Evolutionary conservation across 2,329 filamentous ascomycete species (phyloP).

Genomic region (Claviceps quebecensis): DNA sequence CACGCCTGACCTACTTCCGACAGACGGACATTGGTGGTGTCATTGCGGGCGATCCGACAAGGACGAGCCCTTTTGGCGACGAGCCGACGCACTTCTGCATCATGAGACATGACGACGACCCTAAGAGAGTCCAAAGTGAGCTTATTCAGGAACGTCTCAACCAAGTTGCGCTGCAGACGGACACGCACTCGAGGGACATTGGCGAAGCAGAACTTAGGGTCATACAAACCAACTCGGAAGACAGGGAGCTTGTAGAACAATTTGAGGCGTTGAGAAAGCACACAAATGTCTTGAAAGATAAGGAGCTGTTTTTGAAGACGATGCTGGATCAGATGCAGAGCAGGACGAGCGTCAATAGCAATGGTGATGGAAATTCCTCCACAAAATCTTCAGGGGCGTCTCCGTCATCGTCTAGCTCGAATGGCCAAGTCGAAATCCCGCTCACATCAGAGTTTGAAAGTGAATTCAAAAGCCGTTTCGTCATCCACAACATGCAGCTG

Average conservation of each 20-base stretch:
- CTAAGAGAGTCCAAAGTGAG: constrained; percentile 73
- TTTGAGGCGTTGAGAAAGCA: constrained; percentile 47
- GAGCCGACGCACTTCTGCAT: constrained; percentile 91
- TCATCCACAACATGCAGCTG: constrained; percentile 91
- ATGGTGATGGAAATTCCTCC: background rate
- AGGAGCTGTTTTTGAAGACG: constrained; percentile 42
- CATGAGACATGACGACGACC: constrained; percentile 84
- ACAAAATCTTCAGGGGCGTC: constrained; percentile 24
- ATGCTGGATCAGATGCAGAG: constrained; percentile 39
- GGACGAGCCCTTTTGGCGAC: constrained; percentile 80
- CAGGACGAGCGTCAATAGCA: constrained; percentile 17
- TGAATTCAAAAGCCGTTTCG: constrained; percentile 96
- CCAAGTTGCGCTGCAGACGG: constrained; percentile 65
- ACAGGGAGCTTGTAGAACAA: constrained; percentile 38
- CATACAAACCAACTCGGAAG: constrained; percentile 35
- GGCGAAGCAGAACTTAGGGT: constrained; percentile 61
- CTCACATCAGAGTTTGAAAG: constrained; percentile 71
- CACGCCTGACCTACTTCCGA: constrained; percentile 92
- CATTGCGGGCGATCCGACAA: constrained; percentile 65
- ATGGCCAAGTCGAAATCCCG: constrained; percentile 46
- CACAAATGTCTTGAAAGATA: constrained; percentile 40
- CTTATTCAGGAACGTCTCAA: constrained; percentile 70
- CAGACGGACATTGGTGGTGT: constrained; percentile 83
- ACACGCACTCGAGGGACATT: constrained; percentile 56
- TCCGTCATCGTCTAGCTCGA: constrained; percentile 1